Conservation (phyloP, 768 basidiomycete species). For the Panaeolus cyanescens region DNA sequence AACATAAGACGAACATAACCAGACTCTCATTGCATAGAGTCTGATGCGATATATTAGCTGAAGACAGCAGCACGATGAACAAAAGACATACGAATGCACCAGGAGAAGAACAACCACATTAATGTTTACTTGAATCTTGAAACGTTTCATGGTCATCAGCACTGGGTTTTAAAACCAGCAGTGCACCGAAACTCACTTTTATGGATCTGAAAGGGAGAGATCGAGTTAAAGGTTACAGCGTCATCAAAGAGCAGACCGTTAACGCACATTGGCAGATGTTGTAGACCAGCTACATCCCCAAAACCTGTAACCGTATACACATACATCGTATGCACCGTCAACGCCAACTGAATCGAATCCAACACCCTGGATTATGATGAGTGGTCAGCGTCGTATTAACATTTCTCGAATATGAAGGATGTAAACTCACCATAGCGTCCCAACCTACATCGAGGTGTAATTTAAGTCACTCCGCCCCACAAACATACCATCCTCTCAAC, state of each 20-base stretch:
- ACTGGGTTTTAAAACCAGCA: background rate
- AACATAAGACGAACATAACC: slow-evolving; percentile 40
- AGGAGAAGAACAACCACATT: slow-evolving; percentile 46
- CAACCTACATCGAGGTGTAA: slow-evolving; percentile 26
- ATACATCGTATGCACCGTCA: slow-evolving; percentile 37
- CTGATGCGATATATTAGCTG: slow-evolving; percentile 21
- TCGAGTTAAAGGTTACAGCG: background rate
- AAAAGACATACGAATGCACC: slow-evolving; percentile 40
- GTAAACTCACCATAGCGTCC: slow-evolving; percentile 32
- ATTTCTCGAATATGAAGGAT: background rate
- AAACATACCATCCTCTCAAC: no score
- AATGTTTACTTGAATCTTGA: slow-evolving; percentile 42
- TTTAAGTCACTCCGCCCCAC: no score
- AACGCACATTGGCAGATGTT: background rate
- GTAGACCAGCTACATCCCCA: slow-evolving; percentile 27
- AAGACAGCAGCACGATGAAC: background rate
- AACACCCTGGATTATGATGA: slow-evolving; percentile 27
- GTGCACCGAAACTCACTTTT: slow-evolving; percentile 25
- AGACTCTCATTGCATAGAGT: slow-evolving; percentile 46
- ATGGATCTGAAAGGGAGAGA: slow-evolving; percentile 26
- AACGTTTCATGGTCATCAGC: background rate
- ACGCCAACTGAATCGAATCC: slow-evolving; percentile 34
- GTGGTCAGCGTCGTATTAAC: slow-evolving; percentile 5
- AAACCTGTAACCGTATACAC: slow-evolving; percentile 37
- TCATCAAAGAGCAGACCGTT: background rate